Evolutionary conservation across 805 yeast genomes (phyloP), one percentile per base, ranked within the genome.

Genomic region (Ogataea minuta): DNA sequence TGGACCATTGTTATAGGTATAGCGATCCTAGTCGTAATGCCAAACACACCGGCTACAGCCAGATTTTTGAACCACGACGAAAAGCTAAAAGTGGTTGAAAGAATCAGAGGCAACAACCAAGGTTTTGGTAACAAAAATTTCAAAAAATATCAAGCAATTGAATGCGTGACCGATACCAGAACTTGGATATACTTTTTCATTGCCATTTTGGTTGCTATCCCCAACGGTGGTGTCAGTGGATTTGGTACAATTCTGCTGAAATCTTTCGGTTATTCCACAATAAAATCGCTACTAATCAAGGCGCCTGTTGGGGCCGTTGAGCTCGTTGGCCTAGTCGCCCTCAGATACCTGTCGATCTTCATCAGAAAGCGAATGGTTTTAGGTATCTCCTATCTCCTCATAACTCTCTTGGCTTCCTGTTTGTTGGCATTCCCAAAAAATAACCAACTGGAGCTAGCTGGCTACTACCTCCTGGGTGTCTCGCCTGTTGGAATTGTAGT

Each of bases 21-120:
- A 3, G 20, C 62, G 6, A 54, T 70, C 11, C 48, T 54, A 34
- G 59, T 66, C 39, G 41, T 67, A 15, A 72, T 74, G 46, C 83
- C 84, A 21, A 68, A 72, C 46, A 71, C 74, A 49, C 82, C 83
- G 13, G 56, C 74, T 3, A 64, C 61, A 34, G 74, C 76, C 9
- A 60, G 57, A 47, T 67, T 64, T 40, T 54, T 68, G 45, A 57
- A 48, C 25, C 63, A 60, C n/a, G 51, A 52, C 14, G 73, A 67
- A 34, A 64, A 52, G 29, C 37, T 48, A 5, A 56, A 59, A n/a
- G 65, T 66, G 7, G 68, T 66, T 9, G 57, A 62, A 23, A 24
- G 64, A 19, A 44, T 48, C 26, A 35, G 45, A 32, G 41, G 31
- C 3, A 48, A 50, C 43, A 39, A 52, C 21, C 51, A 50, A 34